A percentile compares a stretch with the other conserved stretches of the same genome.
Conservation (phyloP, 257 asterid genomes). For the Ajuga chamaepitys region DNA sequence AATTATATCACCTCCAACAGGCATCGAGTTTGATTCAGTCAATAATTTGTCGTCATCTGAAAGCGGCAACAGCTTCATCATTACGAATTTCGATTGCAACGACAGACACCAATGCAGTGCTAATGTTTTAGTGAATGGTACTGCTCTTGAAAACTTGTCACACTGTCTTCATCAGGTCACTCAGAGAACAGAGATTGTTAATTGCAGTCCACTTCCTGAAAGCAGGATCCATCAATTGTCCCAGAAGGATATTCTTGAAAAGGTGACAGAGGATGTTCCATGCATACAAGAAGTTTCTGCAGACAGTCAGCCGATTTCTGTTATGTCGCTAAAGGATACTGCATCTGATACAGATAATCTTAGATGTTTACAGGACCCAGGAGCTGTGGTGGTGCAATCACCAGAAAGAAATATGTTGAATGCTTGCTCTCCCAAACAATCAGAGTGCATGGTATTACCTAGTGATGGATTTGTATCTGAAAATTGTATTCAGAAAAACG, state of each 20-base stretch:
- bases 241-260: conserved; percentile 14
- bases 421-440: conserved; percentile 20
- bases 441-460: conserved; percentile 18
- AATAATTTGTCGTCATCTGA: conserved; percentile 17
- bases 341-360: conserved; percentile 17
- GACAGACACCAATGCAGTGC: conserved; percentile 1
- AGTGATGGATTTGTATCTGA: conserved; percentile 24
- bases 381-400: conserved; percentile 18
- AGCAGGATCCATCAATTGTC: conserved; percentile 22
- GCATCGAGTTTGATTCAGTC: conserved; percentile 10
- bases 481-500: conserved; percentile 12
- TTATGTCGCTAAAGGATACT: conserved; percentile 13
- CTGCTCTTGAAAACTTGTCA: conserved; percentile 11
- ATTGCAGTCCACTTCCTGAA: conserved; percentile 17
- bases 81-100: conserved; percentile 15
- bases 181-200: conserved; percentile 16
- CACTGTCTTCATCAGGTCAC: conserved; percentile 23
- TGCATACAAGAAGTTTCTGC: conserved; percentile 14
- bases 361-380: conserved; percentile 9
- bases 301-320: conserved; percentile 13
- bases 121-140: conserved; percentile 12
- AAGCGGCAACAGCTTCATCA: conserved; percentile 15
- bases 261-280: conserved; percentile 17
- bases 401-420: conserved; percentile 17
- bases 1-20: conserved; percentile 7